These are phyloP conservation scores for Orbilia blumenaviensis DNA, from an alignment of 2,329 filamentous ascomycete genomes.

Conservation along the genomic window DNA sequence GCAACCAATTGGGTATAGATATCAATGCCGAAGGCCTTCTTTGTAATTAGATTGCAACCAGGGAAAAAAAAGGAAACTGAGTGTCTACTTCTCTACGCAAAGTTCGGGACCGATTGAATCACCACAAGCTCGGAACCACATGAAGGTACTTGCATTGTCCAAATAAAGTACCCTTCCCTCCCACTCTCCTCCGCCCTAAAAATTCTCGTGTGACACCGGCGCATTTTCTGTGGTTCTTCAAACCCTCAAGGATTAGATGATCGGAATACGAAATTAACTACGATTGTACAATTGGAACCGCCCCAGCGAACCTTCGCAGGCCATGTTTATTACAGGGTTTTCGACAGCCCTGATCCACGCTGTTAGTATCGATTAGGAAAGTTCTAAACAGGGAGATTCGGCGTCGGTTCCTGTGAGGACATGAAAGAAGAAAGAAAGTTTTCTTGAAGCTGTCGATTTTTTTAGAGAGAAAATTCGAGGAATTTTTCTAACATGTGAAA, in stretches of 20 bases:
- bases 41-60: slow-evolving; percentile 17
- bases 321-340: slow-evolving; percentile 5
- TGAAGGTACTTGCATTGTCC: background rate
- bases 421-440: background rate
- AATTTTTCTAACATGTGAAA: slow-evolving; percentile 32
- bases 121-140: background rate
- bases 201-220: slow-evolving; percentile 12
- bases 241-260: background rate
- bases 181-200: too few relatives aligned
- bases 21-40: background rate
- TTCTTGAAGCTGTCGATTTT: background rate
- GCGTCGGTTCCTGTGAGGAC: background rate
- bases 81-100: background rate
- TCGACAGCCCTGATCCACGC: background rate
- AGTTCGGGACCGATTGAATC: background rate
- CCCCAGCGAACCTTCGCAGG: background rate
- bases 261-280: slow-evolving; percentile 12
- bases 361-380: slow-evolving; percentile 18
- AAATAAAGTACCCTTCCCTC: too few relatives aligned
- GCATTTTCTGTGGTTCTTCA: background rate
- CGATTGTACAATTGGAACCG: background rate
- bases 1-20: slow-evolving; percentile 16
- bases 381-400: slow-evolving; percentile 6
- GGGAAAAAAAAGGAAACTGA: background rate
- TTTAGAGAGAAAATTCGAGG: too few relatives aligned